These are phyloP conservation scores for Boletus sp. DNA, from an alignment of 768 basidiomycete species.

Conservation along the genomic window DNA sequence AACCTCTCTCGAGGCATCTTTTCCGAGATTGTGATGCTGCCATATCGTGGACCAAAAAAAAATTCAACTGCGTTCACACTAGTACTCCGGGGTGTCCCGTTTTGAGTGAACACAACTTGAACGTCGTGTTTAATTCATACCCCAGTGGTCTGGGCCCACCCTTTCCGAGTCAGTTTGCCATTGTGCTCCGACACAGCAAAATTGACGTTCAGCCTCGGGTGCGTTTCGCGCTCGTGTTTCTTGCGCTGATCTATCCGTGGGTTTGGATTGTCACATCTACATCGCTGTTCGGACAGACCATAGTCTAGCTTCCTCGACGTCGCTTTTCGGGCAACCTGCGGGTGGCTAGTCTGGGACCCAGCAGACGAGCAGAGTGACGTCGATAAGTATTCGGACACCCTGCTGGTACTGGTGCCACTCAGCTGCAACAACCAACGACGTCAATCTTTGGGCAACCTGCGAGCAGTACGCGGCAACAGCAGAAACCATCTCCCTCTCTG, in stretches of 20 bases:
- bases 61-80: no score
- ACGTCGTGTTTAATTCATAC: no score
- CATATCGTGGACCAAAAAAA: no score
- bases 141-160: no score
- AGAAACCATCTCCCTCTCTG: slow-evolving; percentile 28
- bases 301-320: slow-evolving; percentile 17
- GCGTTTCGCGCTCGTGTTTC: background rate
- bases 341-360: slow-evolving; percentile 9
- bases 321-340: slow-evolving; percentile 27
- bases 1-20: background rate
- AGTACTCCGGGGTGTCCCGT: no score
- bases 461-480: slow-evolving; percentile 25
- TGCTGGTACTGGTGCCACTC: slow-evolving; percentile 2
- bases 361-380: background rate
- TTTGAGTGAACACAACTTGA: no score
- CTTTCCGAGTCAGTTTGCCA: background rate
- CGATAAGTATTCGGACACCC: slow-evolving; percentile 17
- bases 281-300: slow-evolving; percentile 38
- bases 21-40: slow-evolving; percentile 35
- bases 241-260: slow-evolving; percentile 14
- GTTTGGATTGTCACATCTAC: slow-evolving; percentile 31
- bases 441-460: slow-evolving; percentile 11
- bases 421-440: slow-evolving; percentile 10
- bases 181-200: no score
- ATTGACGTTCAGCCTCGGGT: slow-evolving; percentile 26